Base-by-base conservation (phyloP, 768 basidiomycete genomes). In the Tulasnella sp. region DNA sequence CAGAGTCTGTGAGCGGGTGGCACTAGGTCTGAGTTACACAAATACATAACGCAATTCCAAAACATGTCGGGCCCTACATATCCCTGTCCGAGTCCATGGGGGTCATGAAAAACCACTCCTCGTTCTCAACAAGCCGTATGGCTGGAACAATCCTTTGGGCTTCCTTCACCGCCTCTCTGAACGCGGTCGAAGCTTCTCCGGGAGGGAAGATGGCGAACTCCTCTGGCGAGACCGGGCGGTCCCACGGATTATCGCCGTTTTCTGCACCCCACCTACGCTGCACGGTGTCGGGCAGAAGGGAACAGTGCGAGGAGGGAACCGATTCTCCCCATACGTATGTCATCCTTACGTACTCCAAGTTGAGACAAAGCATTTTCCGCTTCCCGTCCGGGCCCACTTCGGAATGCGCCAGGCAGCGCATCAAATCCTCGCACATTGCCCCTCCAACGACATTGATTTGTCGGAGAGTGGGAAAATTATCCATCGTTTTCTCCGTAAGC, bases 81-180 rank as follows among this genome's bases (percentile, higher is more conserved):
- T 54, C 22, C 11, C 1, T 54, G 54, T 54, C 87, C 16, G 87
- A 88, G 82, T n/a, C 24, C n/a, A 54, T n/a, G n/a, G 22, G 54
- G 54, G 1, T 24, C 54, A 54, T 54, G 54, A 54, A 54, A 54
- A 54, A 54, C 54, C 54, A 16, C 28, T 69, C 64, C 64, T 69
- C 64, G 14, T 69, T 37, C 18, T 69, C 64, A 37, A 69, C 34
- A 3, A 69, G 14, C 3, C 28, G 28, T 14, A 69, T 69, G 8
- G 28, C 18, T 37, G 64, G 64, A 69, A 34, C 64, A 69, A 69
- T 34, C n/a, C 34, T 37, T 69, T 69, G 64, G 12, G 64, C 64
- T 31, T 69, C 64, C 64, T 12, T 18, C 34, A 69, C 64, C 24
- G 34, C 64, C 64, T 37, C 24, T 12, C 6, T 37, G 64, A 69